Base-by-base conservation (phyloP, 352 stramenopile genomes). In the Phytophthora tubulina region DNA sequence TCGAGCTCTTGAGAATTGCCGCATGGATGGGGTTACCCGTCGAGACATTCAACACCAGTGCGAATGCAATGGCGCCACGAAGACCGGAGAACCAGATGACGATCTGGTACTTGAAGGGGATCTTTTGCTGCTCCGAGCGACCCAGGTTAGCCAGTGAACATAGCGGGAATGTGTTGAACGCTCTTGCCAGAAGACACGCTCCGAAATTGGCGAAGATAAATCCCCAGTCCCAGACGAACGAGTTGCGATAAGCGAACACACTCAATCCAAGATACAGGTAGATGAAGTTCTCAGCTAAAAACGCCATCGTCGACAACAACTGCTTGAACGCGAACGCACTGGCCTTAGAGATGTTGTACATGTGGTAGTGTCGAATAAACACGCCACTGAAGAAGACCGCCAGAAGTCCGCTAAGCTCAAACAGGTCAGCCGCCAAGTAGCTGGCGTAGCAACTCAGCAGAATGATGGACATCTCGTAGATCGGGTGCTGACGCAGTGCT, bases 71-170 rank as follows among this genome's bases (percentile, higher is more conserved):
- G 10, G 96, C 94, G 3, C 96, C 96, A 36, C 96, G 89, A 17
- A 98, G 70, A 14, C 96, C 96, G 1, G 92, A 90, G 65, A 98
- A 98, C 92, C 92, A 98, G 45, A 98, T 94, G 27, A 95, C 88
- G 11, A 91, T 35, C 82, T 93, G 92, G 64, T 92, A 91, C 27
- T 41, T 79, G 39, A 85, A 73, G 0, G 85, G 80, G 55, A 94
- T 94, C 39, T 79, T 76, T 27, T 78, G 57, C 15, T 65, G 36
- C 10, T 72, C 54, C 0, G 67, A 76, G 3, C 86, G 82, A 7
- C 69, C 80, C 3, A 57, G 33, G 51, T 95, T 95, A 21, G 87
- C 82, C 7, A 90, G 38, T 1, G 58, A 54, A 35, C 87, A 95
- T n/a, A 95, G 56, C 17, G 87, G 85, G 58, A 95, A 95, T 15